Evolutionary conservation across 805 yeast species (phyloP).

Genomic region (Ogataea pignaliae): DNA sequence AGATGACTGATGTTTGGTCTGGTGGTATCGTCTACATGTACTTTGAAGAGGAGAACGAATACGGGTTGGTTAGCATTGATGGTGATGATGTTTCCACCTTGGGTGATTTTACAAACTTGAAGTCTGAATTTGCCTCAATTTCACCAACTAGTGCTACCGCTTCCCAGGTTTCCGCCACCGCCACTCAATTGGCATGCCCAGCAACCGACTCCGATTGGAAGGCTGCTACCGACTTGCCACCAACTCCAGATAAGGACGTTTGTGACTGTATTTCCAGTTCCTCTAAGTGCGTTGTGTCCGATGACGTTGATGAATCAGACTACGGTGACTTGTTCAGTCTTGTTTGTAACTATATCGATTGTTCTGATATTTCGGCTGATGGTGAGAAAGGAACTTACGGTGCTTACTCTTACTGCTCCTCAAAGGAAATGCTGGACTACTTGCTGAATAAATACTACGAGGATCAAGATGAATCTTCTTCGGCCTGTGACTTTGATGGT

Average conservation of each 20-base stretch:
- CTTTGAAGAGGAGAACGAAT: conserved; percentile 76
- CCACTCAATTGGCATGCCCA: conserved; percentile 43
- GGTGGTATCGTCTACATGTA: conserved; percentile 94
- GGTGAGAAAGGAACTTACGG: conserved; percentile 69
- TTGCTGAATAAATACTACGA: conserved; percentile 61
- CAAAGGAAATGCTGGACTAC: conserved; percentile 65
- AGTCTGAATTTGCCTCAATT: conserved; percentile 48
- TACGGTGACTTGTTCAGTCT: conserved; percentile 56
- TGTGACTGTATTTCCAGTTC: conserved; percentile 60
- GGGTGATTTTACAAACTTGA: conserved; percentile 54
- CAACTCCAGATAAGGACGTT: conserved; percentile 63
- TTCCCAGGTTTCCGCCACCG: conserved; percentile 32
- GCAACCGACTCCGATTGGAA: conserved; percentile 53
- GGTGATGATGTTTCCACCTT: conserved; percentile 50
- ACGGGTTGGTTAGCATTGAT: conserved; percentile 66
- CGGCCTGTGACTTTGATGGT: conserved; percentile 72
- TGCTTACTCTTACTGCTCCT: conserved; percentile 65
- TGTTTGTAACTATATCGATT: conserved; percentile 55
- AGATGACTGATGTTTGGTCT: conserved; percentile 89
- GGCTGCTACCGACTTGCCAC: conserved; percentile 67
- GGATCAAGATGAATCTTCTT: conserved; percentile 35
- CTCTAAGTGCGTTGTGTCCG: conserved; percentile 55
- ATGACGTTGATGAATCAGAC: conserved; percentile 45
- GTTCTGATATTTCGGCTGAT: conserved; percentile 57
- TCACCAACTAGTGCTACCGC: conserved; percentile 44